phyloP scores from a whole-genome alignment of 2,329 filamentous ascomycete genomes.

The Colletotrichum costaricense region DNA sequence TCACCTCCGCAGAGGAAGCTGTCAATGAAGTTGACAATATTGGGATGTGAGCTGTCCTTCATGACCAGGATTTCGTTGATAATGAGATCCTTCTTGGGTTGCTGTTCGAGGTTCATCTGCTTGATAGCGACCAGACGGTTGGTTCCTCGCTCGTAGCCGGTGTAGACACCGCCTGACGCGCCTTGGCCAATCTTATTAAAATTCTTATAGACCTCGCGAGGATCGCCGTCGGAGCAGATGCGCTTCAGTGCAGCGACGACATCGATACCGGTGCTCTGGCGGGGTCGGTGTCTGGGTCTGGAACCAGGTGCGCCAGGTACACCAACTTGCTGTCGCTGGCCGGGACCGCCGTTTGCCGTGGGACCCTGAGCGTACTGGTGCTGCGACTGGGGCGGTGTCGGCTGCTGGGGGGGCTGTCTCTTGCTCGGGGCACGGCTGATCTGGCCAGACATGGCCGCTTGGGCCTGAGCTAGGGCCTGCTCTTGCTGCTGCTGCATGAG shows the following conservation, averaged over 20 bases:
- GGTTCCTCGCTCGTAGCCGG: constrained; percentile 84
- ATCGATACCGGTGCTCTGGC: constrained; percentile 84
- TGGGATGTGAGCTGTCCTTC: constrained; percentile 98
- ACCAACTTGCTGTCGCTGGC: constrained; percentile 50
- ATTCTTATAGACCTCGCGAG: constrained; percentile 85
- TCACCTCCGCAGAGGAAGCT: constrained; percentile 92
- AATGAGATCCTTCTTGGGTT: constrained; percentile 98
- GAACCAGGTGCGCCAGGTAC: constrained; percentile 51
- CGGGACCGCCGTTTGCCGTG: constrained; percentile 43
- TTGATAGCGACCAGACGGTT: constrained; percentile 97
- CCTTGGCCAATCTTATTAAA: constrained; percentile 97
- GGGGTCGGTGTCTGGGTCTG: constrained; percentile 79
- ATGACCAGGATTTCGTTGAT: constrained; percentile 99
- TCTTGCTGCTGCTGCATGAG: constrained; percentile 86
- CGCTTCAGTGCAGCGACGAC: constrained; percentile 85
- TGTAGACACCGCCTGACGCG: constrained; percentile 95
- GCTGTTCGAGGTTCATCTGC: constrained; percentile 99
- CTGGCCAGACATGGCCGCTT: constrained; percentile 79
- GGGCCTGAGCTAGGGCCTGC: constrained; percentile 82
- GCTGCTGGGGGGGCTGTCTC: constrained; percentile 65
- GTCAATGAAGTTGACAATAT: constrained; percentile 99
- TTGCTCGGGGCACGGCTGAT: constrained; percentile 81
- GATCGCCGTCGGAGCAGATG: constrained; percentile 92
- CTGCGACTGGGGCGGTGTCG: constrained; percentile 64
- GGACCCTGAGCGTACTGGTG: constrained; percentile 36